Conservation (phyloP, 2,329 filamentous ascomycete species). For the Orbilia javanica region DNA sequence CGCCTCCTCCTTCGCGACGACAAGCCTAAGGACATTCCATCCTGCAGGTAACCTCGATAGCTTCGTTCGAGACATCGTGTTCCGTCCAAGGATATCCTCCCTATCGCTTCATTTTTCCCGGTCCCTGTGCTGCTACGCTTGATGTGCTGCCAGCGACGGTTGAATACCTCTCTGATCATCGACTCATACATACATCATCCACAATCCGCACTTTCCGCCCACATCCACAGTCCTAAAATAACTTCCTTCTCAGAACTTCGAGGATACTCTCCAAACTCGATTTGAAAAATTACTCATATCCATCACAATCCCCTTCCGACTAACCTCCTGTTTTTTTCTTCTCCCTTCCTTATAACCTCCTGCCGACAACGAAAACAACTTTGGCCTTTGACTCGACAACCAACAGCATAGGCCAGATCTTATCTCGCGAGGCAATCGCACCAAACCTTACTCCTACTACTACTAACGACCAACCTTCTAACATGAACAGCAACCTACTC, state of each 20-base stretch:
- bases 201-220: neutral
- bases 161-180: neutral
- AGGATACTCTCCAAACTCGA: neutral
- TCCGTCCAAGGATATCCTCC: neutral
- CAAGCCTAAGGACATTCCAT: neutral
- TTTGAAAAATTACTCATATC: neutral
- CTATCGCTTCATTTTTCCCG: neutral
- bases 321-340: neutral
- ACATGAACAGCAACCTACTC: slow-evolving; percentile 50
- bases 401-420: slow-evolving; percentile 6
- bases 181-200: slow-evolving; percentile 3
- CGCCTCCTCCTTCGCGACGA: slow-evolving; percentile 5
- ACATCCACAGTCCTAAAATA: neutral
- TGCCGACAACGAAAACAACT: neutral
- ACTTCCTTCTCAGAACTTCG: neutral
- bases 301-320: neutral
- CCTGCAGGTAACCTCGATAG: neutral
- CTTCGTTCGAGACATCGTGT: neutral
- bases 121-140: neutral
- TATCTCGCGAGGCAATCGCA: neutral
- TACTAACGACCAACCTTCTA: slow-evolving; percentile 49
- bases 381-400: slow-evolving; percentile 14
- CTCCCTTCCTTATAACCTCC: neutral
- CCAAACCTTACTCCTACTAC: no score
- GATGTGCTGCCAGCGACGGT: neutral